Percentiles rank a stretch among this genome's conserved stretches.
Conservation (phyloP, 1,284 basidiomycete genomes). For the Cutaneotrichosporon spelunceum region DNA sequence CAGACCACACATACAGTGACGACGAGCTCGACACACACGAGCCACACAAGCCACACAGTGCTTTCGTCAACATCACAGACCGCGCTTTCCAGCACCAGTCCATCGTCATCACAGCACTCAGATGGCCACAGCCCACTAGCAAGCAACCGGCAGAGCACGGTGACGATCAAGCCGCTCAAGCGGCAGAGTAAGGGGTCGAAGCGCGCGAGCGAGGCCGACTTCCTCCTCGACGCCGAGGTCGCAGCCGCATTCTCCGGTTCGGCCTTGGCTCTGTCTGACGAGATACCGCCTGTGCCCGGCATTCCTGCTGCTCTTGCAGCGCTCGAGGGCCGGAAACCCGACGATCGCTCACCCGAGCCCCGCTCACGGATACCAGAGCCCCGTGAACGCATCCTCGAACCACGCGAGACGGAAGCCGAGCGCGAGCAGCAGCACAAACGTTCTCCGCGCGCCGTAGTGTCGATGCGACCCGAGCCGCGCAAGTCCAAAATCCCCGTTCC, state of each 20-base stretch:
- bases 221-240: conserved; percentile 10
- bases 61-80: not conserved
- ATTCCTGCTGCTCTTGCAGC: not conserved
- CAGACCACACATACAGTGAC: not conserved
- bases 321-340: not conserved
- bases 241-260: conserved; percentile 5
- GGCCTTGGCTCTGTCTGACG: not conserved
- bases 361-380: no score
- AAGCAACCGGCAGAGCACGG: not conserved
- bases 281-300: not conserved
- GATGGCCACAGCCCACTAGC: not conserved
- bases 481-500: not conserved
- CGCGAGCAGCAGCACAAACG: not conserved
- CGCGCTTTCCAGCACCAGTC: not conserved
- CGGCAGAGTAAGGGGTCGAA: not conserved
- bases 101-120: not conserved
- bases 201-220: conserved; percentile 10
- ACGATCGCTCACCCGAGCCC: not conserved
- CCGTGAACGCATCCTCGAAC: no score
- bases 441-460: not conserved
- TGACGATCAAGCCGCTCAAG: conserved; percentile 1
- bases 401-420: no score
- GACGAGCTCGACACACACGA: not conserved
- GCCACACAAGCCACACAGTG: not conserved
- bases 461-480: not conserved